Base-by-base conservation (phyloP, 2,329 filamentous ascomycete genomes). In the Trichophyton equinum region DNA sequence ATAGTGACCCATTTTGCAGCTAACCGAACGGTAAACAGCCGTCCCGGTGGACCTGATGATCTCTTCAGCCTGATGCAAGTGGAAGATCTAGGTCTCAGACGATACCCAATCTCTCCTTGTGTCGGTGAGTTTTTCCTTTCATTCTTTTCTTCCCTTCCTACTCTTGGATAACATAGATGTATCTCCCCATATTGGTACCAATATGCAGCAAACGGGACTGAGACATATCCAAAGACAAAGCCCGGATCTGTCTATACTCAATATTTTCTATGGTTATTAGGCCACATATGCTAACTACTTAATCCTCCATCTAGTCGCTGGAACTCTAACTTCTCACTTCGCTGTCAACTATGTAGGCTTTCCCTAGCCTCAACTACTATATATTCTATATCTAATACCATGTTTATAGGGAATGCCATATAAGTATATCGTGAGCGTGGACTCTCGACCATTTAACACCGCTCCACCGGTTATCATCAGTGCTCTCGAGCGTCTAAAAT, bases 21-120 rank as follows among this genome's bases (percentile, higher is more conserved):
- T 0, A 85, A 80, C 58, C 68, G 71, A n/a, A 69, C 67, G 0
- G 78, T 85, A 30, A 81, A 82, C 33, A 67, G 71, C 15, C 75
- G 79, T n/a, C 55, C 67, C 0, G 75, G 77, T 38, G 87, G 86
- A 0, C 78, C 86, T 0, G 75, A 90, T 66, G 78, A 82, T 1
- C 75, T 90, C 62, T 88, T 87, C 63, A 66, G 73, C 0, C 65
- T 73, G 9, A 65, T 85, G 2, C 79, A 83, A 56, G 49, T 65
- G 2, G 66, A 66, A 0, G 72, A 80, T 4, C 71, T 83, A 40
- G 73, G 75, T 1, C 68, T 85, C n/a, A 71, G 71, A 62, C 73
- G 82, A 51, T 72, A 72, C 62, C 67, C 66, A 0, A 60, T 77
- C 38, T 58, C 65, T 30, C 65, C 67, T n/a, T 67, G 69, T 6